Evolutionary conservation across 768 basidiomycete genomes (phyloP).

Genomic region (Agaricus bisporus): DNA sequence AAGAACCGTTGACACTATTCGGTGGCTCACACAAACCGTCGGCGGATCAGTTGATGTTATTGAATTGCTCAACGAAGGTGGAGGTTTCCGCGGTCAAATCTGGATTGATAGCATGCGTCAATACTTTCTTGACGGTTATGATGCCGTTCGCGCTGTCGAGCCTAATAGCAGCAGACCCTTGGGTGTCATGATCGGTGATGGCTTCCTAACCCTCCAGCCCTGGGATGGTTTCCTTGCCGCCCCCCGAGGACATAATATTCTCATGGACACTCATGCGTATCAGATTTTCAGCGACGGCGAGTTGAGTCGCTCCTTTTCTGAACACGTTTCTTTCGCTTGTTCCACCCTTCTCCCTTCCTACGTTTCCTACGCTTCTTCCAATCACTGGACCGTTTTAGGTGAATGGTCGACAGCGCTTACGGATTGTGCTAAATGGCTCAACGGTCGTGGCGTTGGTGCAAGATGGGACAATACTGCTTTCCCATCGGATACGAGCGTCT

Average conservation of each 20-base stretch:
- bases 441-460: constrained; percentile 66
- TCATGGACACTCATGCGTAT: constrained; percentile 73
- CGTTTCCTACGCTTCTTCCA: constrained; percentile 35
- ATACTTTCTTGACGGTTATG: constrained; percentile 59
- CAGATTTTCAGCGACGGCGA: constrained; percentile 63
- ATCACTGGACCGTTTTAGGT: constrained; percentile 71
- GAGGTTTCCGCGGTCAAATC: constrained; percentile 39
- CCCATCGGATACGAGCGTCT: constrained; percentile 31
- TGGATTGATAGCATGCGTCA: constrained; percentile 40
- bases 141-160: constrained; percentile 39
- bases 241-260: constrained; percentile 46
- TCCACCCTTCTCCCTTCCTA: constrained; percentile 32
- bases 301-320: constrained; percentile 44
- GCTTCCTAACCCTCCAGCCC: constrained; percentile 51
- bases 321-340: constrained; percentile 64
- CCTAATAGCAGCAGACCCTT: neutral
- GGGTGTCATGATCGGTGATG: constrained; percentile 69
- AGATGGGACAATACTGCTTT: constrained; percentile 57
- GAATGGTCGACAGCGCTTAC: constrained; percentile 77
- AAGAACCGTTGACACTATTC: constrained; percentile 53
- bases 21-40: constrained; percentile 45
- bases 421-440: constrained; percentile 76
- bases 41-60: constrained; percentile 56
- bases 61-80: constrained; percentile 68
- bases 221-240: constrained; percentile 56